Evolutionary conservation across 23 red algal genomes (phyloP).

Genomic region (Gracilaria gracilis): DNA sequence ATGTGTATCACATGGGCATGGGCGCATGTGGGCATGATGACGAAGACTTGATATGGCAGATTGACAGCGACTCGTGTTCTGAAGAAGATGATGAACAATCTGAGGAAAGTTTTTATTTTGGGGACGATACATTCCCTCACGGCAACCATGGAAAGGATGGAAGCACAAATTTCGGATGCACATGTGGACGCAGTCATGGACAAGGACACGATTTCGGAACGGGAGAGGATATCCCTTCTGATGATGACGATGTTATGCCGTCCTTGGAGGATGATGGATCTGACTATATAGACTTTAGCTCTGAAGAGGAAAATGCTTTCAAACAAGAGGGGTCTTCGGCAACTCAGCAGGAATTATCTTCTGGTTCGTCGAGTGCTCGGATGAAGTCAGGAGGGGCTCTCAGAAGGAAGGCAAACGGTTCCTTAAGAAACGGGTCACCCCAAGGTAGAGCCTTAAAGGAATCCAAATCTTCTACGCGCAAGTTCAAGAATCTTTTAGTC

Average conservation of each 20-base stretch:
- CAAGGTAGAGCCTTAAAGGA: neutral
- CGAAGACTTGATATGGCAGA: slow-evolving; percentile 13
- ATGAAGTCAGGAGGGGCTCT: too few species aligned
- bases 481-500: neutral
- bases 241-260: neutral
- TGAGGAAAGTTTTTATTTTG: neutral
- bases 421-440: neutral
- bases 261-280: neutral
- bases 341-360: neutral
- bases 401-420: neutral
- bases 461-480: neutral
- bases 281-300: neutral
- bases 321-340: neutral
- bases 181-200: neutral
- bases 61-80: slow-evolving; percentile 31
- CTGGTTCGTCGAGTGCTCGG: neutral
- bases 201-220: neutral
- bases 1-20: slow-evolving; percentile 38
- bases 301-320: neutral
- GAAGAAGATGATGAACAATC: neutral
- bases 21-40: slow-evolving; percentile 40
- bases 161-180: neutral
- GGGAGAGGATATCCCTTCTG: neutral
- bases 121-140: neutral
- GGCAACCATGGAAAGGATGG: neutral